Base-by-base conservation (phyloP, 2,329 filamentous ascomycete species). In the Penicillium sp. region DNA sequence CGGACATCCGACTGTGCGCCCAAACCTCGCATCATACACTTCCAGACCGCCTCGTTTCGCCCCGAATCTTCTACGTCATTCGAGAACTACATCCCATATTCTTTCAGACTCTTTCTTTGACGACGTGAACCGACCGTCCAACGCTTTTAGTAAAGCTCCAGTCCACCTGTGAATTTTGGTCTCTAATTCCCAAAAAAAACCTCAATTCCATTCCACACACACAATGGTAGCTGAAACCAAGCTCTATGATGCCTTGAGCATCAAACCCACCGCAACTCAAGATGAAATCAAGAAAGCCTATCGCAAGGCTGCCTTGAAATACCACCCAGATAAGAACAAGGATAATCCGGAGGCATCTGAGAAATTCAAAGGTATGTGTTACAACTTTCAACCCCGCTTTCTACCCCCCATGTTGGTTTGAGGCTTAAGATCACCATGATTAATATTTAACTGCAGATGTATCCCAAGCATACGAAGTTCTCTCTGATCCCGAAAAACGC, bases 251-350 rank as follows among this genome's bases (percentile, higher is more conserved):
- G 84, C 86, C 62, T 83, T 99, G 69, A 82, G 83, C 73, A 81
- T 97, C 77, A 89, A 90, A 74, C 85, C 93, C 37, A 85, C 87
- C 59, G 91, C 93, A 24, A 84, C 87, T 24, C 91, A 96, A 77
- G 93, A 97, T 72, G 93, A 98, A 64, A 96, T 99, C 74, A 98
- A 97, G 76, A 99, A 98, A 75, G 95, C 87, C 57, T 74, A 91
- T 53, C 71, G 90, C 62, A 96, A 96, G 82, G 84, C 88, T 55
- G 93, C 93, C 54, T 78, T 98, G 73, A 96, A 93, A 79, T 93
- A 87, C 78, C 95, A 99, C 72, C 95, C 95, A 7, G 95, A 99
- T 82, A 99, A 98, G 83, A 99, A 98, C 83, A 93, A 93, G 76
- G 88, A 96, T 78, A 92, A 93, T 68, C 87, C 92, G 29, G 79